Evolutionary conservation across 768 basidiomycete species (phyloP), one percentile per base, ranked within the genome.

Genomic region (Melanogaster broomeanus): DNA sequence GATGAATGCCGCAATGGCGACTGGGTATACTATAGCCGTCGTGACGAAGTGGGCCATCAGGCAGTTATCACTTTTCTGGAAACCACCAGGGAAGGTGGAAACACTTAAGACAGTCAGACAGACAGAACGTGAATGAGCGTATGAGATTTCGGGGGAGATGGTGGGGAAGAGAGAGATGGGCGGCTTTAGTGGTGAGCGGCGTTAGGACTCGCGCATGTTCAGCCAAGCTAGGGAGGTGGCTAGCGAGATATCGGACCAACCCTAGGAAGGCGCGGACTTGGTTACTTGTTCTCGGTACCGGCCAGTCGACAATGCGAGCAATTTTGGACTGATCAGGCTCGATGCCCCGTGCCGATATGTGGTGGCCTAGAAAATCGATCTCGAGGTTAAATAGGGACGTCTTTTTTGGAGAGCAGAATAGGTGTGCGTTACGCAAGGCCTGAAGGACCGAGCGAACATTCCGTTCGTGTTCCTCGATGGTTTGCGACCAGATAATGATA

Each of bases 401-500:
- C 56, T 74, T 75, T 9, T 63, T 52, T 2, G 51, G 40, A 9
- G 59, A 62, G 15, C 68, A 58, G 57, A 66, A 74, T 7, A 76
- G 59, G n/a, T 57, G 60, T n/a, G 68, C 63, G 3, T 46, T 22
- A 0, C 59, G 11, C 3, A 76, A 49, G 0, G 70, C 60, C 1
- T 61, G 48, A 4, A 77, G 39, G 0, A 77, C 51, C 5, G 52
- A 48, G 15, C 55, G 52, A 2, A 73, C 61, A 58, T 77, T 63
- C 2, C 25, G 0, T 1, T 51, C 35, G 24, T 77, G 76, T 44
- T 75, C 69, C 4, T 69, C 70, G 0, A 72, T 16, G 0, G 60
- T 52, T 0, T 74, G 10, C 0, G 75, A 80, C 71, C 60, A 42
- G 66, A 73, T 52, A 11, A 66, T 52, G 2, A 69, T 62, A 38